These are phyloP conservation scores for Pseudocercospora fijiensis DNA, from an alignment of 2,329 filamentous ascomycete species.

Conservation along the genomic window DNA sequence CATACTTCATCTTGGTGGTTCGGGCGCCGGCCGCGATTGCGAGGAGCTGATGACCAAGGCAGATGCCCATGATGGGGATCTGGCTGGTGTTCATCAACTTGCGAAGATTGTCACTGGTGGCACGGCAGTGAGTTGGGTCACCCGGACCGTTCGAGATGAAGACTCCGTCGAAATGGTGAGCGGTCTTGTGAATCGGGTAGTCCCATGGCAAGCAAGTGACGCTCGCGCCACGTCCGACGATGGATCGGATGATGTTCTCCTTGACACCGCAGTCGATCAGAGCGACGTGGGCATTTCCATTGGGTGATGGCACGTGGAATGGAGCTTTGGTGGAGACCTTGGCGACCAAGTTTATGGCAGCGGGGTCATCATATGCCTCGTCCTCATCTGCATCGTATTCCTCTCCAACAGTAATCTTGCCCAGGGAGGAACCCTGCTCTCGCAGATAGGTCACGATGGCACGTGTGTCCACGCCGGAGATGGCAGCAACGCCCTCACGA, in stretches of 20 bases:
- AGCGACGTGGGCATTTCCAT: conserved; percentile 84
- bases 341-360: conserved; percentile 93
- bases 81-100: conserved; percentile 89
- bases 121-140: conserved; percentile 94
- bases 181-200: conserved; percentile 97
- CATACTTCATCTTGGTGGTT: conserved; percentile 98
- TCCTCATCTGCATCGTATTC: conserved; percentile 99
- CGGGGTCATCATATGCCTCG: conserved; percentile 90
- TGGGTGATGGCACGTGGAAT: conserved; percentile 85
- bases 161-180: conserved; percentile 95
- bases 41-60: conserved; percentile 92
- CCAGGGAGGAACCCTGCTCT: conserved; percentile 94
- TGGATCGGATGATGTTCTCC: conserved; percentile 96
- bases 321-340: conserved; percentile 97
- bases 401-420: conserved; percentile 90
- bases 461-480: conserved; percentile 94
- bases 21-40: conserved; percentile 83
- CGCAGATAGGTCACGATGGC: conserved; percentile 93
- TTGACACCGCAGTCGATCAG: conserved; percentile 98
- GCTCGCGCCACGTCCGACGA: conserved; percentile 86
- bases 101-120: conserved; percentile 87
- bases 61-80: conserved; percentile 95
- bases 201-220: conserved; percentile 95
- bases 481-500: conserved; percentile 91
- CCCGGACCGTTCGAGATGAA: conserved; percentile 99